Base-by-base conservation (phyloP, 2,329 filamentous ascomycete genomes). In the Pseudogymnoascus sp. region DNA sequence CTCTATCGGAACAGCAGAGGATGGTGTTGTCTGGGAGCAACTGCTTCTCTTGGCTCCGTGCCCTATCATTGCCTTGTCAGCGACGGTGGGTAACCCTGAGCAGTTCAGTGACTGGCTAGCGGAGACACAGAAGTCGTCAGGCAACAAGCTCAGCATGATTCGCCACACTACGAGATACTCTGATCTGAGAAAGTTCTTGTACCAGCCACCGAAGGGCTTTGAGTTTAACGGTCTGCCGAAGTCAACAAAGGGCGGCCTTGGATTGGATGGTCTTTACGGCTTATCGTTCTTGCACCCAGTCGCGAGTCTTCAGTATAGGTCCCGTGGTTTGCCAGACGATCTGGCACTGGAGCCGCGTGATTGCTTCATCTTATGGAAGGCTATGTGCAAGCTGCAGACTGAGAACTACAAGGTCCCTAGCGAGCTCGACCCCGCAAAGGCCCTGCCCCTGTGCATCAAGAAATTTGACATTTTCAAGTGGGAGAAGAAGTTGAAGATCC, bases 21-120 rank as follows among this genome's bases (percentile, higher is more conserved):
- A 93, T 67, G 89, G 89, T 62, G 77, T 91, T 1, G 79, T 92
- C 2, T 93, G 88, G 89, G 89, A 93, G 69, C 89, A 93, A 70
- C 78, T 93, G 3, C 77, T 93, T 1, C 79, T 93, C 1, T 79
- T 91, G 66, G 83, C 88, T 0, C 88, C 88, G 1, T 93, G 88
- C 68, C 89, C 88, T 0, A 89, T 93, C 60, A 88, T 93, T 67
- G 89, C 89, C 0, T 80, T 93, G 1, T 93, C 89, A 1, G 90
- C 89, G 1, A 93, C 90, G 0, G 86, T 93, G 12, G 89, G 89
- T 3, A 93, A 93, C 67, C 88, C 88, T 0, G 73, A 81, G 1
- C 83, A 88, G 68, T 91, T 93, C 74, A 83, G 78, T 62, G 77
- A 80, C 29, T 93, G 89, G 89, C 79, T 93, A 0, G 77, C 77